A percentile compares a stretch with the other conserved stretches of the same genome.
Conservation (phyloP, 1,284 basidiomycete genomes). For the Salmacisia buchloeana region DNA sequence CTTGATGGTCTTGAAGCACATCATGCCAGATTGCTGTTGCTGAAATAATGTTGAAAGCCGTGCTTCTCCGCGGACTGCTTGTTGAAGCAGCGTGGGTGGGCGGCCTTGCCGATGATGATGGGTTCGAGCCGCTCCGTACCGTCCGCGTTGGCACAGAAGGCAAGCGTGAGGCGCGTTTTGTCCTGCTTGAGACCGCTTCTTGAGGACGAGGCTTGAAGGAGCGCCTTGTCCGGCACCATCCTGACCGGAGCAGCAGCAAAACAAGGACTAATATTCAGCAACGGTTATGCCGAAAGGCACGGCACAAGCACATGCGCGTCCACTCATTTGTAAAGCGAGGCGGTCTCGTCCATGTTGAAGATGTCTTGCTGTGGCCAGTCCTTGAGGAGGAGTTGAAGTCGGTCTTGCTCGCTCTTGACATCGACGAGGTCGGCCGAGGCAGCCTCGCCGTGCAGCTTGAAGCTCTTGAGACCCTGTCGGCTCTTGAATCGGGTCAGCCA, state of each 20-base stretch:
- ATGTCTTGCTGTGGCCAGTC: background rate
- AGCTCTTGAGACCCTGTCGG: background rate
- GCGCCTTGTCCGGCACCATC: background rate
- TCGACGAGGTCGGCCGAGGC: background rate
- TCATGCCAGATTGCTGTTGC: background rate
- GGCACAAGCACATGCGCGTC: background rate
- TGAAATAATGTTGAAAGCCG: background rate
- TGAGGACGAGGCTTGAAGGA: background rate
- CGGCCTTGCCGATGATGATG: background rate
- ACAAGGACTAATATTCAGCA: background rate
- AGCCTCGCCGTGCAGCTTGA: background rate
- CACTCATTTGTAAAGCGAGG: background rate
- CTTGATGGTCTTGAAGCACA: too few species aligned
- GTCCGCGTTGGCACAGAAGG: background rate
- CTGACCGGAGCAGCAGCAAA: too few species aligned
- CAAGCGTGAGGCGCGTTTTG: background rate
- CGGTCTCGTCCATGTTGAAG: slow-evolving; percentile 4
- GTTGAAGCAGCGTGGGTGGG: background rate
- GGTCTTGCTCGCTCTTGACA: background rate
- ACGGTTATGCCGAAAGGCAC: background rate
- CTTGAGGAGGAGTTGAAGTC: background rate
- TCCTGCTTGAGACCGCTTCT: background rate
- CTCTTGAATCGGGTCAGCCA: background rate
- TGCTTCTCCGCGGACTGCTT: background rate
- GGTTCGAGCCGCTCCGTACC: background rate